phyloP scores from a whole-genome alignment of 257 asterid species.

The Solanum dulcamara region DNA sequence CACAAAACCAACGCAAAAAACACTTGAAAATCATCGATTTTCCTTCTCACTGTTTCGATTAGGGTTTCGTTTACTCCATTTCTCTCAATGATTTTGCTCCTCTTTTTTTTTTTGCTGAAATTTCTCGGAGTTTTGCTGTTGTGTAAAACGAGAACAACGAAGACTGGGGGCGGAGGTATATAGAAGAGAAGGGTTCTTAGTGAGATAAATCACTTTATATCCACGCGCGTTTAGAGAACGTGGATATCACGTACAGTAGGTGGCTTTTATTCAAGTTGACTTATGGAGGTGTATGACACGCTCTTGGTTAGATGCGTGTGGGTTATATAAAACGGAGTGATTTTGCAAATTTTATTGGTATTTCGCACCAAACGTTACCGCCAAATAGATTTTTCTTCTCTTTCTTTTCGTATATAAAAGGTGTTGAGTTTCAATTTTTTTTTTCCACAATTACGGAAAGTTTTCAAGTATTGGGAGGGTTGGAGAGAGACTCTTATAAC shows the following conservation, averaged over 20 bases:
- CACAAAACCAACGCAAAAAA: conserved; percentile 12
- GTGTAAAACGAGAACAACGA: neutral
- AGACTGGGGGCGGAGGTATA: conserved; percentile 57
- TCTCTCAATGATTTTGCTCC: neutral
- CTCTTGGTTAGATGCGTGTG: conserved; percentile 12
- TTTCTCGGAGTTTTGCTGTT: neutral
- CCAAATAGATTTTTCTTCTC: conserved; percentile 36
- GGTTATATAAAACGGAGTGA: neutral
- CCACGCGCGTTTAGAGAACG: conserved; percentile 22
- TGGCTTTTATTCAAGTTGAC: conserved; percentile 7
- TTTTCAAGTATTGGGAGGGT: neutral
- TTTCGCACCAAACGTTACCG: conserved; percentile 68
- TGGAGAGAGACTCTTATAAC: neutral
- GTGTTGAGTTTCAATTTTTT: neutral
- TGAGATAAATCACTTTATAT: neutral
- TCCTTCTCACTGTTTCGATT: neutral
- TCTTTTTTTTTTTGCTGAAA: neutral
- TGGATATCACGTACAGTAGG: neutral
- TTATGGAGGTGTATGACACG: neutral
- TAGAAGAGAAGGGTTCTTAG: conserved; percentile 29
- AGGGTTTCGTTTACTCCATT: neutral
- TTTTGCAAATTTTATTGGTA: conserved; percentile 21
- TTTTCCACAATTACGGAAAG: neutral
- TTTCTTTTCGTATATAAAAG: conserved; percentile 1
- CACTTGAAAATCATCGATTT: conserved; percentile 28